Percentiles rank a stretch among this genome's conserved stretches.
These are phyloP conservation scores for Zalerion maritima DNA, from an alignment of 495 filamentous ascomycete species.

Conservation along the genomic window DNA sequence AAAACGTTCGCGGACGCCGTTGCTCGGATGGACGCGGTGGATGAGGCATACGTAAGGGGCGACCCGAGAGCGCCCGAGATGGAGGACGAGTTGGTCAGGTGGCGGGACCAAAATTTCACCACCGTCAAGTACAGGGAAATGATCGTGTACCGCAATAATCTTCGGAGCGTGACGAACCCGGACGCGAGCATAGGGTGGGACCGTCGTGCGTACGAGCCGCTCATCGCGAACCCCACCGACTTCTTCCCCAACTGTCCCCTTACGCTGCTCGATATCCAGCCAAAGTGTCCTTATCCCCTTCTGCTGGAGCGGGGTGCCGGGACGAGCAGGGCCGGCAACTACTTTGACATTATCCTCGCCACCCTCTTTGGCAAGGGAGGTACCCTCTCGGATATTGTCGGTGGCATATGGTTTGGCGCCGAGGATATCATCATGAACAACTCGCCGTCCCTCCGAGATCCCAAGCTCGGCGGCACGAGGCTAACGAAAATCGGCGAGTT, in stretches of 20 bases:
- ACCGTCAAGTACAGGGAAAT: constrained; percentile 7
- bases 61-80: constrained; percentile 5
- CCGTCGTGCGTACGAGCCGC: constrained; percentile 42
- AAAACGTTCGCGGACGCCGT: constrained; percentile 1
- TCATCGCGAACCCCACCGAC: constrained; percentile 36
- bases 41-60: constrained; percentile 6
- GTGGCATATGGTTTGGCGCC: constrained; percentile 22
- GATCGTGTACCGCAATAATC: constrained; percentile 29
- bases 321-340: constrained; percentile 19
- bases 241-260: constrained; percentile 35
- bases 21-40: constrained; percentile 4
- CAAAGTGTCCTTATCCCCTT: constrained; percentile 19
- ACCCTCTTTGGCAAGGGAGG: constrained; percentile 16
- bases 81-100: constrained; percentile 4
- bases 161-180: constrained; percentile 22
- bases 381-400: constrained; percentile 28
- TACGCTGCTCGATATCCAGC: constrained; percentile 31
- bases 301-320: constrained; percentile 21
- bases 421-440: constrained; percentile 23
- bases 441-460: constrained; percentile 26
- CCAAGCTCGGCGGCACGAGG: constrained; percentile 21
- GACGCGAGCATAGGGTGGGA: constrained; percentile 47
- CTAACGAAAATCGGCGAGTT: constrained; percentile 16
- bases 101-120: constrained; percentile 10
- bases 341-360: constrained; percentile 21